Conservation (phyloP, 768 basidiomycete species). For the Boletus reticulatus region DNA sequence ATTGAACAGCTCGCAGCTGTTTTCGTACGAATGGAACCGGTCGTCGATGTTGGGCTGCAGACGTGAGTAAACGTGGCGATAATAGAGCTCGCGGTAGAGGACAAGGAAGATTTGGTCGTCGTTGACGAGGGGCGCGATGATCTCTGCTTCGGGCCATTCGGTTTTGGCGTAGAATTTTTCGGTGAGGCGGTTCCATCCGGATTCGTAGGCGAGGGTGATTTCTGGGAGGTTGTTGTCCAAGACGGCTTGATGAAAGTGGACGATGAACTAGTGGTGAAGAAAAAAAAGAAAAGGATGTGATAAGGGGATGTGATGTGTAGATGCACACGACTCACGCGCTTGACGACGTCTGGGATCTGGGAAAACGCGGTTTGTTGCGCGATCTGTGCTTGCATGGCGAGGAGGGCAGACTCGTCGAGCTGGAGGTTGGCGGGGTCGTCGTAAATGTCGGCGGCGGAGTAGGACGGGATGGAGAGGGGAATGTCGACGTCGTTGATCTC, state of each 20-base stretch:
- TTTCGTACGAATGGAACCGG: slow-evolving; percentile 96
- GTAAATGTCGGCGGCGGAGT: slow-evolving; percentile 27
- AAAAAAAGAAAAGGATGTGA: slow-evolving; percentile 4
- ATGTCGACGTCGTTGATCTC: slow-evolving; percentile 71
- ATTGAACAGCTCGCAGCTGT: slow-evolving; percentile 98
- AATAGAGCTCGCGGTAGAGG: slow-evolving; percentile 94
- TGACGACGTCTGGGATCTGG: slow-evolving; percentile 85
- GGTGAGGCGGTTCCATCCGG: slow-evolving; percentile 95
- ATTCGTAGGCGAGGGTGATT: slow-evolving; percentile 93
- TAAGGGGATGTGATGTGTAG: neutral
- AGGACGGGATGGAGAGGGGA: slow-evolving; percentile 28
- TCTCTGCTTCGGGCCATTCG: slow-evolving; percentile 97
- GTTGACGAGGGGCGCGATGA: slow-evolving; percentile 91
- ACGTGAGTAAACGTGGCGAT: slow-evolving; percentile 93
- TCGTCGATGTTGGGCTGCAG: slow-evolving; percentile 95
- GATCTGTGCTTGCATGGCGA: slow-evolving; percentile 81
- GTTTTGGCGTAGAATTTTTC: slow-evolving; percentile 93
- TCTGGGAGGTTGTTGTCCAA: slow-evolving; percentile 86
- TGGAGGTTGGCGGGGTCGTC: slow-evolving; percentile 44
- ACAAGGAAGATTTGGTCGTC: slow-evolving; percentile 97
- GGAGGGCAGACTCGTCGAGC: slow-evolving; percentile 66
- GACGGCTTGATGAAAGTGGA: slow-evolving; percentile 93
- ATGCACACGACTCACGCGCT: slow-evolving; percentile 55
- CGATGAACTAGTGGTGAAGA: slow-evolving; percentile 66
- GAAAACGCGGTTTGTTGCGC: slow-evolving; percentile 80